Base-by-base conservation (phyloP, 2,329 filamentous ascomycete genomes). In the Ceratocystis ficicola region DNA sequence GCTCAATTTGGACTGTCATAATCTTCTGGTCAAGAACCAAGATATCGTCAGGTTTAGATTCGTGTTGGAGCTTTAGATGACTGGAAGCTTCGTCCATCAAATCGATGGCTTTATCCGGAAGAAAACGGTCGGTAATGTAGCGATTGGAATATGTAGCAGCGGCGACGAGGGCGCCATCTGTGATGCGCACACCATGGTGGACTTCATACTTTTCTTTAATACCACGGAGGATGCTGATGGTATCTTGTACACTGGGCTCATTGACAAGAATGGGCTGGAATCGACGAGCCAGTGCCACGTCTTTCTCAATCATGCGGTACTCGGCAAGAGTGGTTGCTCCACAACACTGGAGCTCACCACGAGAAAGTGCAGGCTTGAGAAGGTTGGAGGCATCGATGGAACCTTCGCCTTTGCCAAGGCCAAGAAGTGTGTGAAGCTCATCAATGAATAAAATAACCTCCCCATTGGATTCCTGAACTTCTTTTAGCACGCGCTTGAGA, bases 201-300 rank as follows among this genome's bases (percentile, higher is more conserved):
- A 97, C 90, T 74, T 97, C 94, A 72, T 99, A 99, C 70, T 91
- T 90, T 72, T 97, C 92, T 73, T 97, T 97, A 78, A 99, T 96
- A 62, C 93, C 94, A 72, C 94, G 86, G 0, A 99, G 79, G 66
- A 99, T 97, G 63, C 90, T 96, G 68, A 99, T 92, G 0, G 94
- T 96, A 70, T 96, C 92, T 70, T 90, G 85, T 0, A 97, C 92
- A 0, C 85, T 87, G 0, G 94, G 94, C 72, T 99, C 94, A 68
- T 86, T 89, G n/a, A 99, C 91, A 44, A 90, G 76, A 66, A 99
- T 96, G 0, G 94, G 92, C 72, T 99, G 94, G 74, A 99, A 97
- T 68, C 94, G 84, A 70, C 94, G 82, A 7, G 94, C 94, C 22
- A 99, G 78, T 0, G 94, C 94, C 32, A 93, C 92, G 72, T 97